phyloP scores from a whole-genome alignment of 164 flowering plant genomes.

The Annona squamosa region DNA sequence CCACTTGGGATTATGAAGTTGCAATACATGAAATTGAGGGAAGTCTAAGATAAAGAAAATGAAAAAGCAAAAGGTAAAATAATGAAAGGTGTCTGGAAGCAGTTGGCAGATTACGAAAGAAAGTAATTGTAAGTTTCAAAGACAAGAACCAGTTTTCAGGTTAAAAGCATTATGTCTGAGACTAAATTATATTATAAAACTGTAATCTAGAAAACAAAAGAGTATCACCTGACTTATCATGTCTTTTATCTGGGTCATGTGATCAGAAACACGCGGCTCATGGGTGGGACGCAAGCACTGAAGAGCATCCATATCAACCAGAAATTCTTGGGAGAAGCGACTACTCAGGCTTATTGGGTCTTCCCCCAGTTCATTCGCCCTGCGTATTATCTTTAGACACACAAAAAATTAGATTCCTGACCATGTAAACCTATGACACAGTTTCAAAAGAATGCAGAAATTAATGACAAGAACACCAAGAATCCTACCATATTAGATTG shows the following conservation, averaged over 20 bases:
- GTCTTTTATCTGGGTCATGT: slow-evolving; percentile 66
- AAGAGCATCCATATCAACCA: slow-evolving; percentile 68
- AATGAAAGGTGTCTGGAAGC: too few relatives aligned
- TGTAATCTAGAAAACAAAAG: not conserved
- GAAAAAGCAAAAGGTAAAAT: too few relatives aligned
- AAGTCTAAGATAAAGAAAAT: too few relatives aligned
- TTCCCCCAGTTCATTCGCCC: slow-evolving; percentile 74
- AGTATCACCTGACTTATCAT: slow-evolving; percentile 66
- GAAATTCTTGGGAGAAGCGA: slow-evolving; percentile 68
- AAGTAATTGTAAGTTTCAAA: too few relatives aligned
- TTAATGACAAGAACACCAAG: not conserved
- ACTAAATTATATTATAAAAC: not conserved
- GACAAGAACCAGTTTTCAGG: too few relatives aligned
- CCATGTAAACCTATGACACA: not conserved
- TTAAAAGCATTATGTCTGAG: too few relatives aligned
- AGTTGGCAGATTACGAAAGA: too few relatives aligned
- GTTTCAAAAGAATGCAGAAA: not conserved
- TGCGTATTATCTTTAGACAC: slow-evolving; percentile 59
- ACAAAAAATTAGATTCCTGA: slow-evolving; percentile 4
- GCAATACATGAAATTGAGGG: too few relatives aligned
- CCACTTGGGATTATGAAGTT: too few relatives aligned
- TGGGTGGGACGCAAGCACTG: slow-evolving; percentile 73
- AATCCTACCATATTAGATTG: not conserved
- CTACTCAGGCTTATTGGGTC: slow-evolving; percentile 63
- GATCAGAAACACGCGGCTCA: slow-evolving; percentile 79